Evolutionary conservation across 768 basidiomycete genomes (phyloP), one percentile per base, ranked within the genome.

Genomic region (Leccinum rimulosum): DNA sequence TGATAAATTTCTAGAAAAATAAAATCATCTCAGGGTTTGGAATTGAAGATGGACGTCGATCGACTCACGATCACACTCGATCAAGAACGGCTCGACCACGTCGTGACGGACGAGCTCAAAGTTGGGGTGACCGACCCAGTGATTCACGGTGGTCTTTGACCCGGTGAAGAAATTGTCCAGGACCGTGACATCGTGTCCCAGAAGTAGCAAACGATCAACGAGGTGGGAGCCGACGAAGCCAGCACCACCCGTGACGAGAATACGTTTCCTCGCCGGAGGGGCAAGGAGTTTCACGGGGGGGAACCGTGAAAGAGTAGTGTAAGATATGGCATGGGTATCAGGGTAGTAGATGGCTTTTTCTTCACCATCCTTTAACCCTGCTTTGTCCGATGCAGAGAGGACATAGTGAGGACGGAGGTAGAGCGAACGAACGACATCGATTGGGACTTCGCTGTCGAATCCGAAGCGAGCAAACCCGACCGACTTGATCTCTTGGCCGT

Each of bases 181-280:
- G 63, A 98, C 96, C 57, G 93, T 95, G 66, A 96, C 94, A 73
- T 98, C 95, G 70, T 99, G 97, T 15, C 97, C 97, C 54, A 98
- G 85, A 62, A 98, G 83, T 94, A 99, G 95, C 62, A 98, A 85
- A 52, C 97, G 85, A 78, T 99, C 97, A 55, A 99, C 92, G 51
- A 99, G 86, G 77, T 99, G 97, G 33, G 94, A 96, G 15, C 97
- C 97, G 59, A 99, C 96, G 74, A 99, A 99, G n/a, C 97, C 97
- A 38, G 96, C 97, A 45, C 97, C 96, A 59, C 96, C 96, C 22
- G 96, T 98, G 66, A 98, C 89, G 43, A 99, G 84, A 66, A 98
- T 78, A 59, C 96, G 89, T 76, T 96, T 97, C 68, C 93, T 85
- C 61, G 78, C 73, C 2, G 85, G 79, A 22, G 90, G 85, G 10